These are phyloP conservation scores for Laburnicola sp. DNA, from an alignment of 2,329 filamentous ascomycete genomes.

Conservation along the genomic window DNA sequence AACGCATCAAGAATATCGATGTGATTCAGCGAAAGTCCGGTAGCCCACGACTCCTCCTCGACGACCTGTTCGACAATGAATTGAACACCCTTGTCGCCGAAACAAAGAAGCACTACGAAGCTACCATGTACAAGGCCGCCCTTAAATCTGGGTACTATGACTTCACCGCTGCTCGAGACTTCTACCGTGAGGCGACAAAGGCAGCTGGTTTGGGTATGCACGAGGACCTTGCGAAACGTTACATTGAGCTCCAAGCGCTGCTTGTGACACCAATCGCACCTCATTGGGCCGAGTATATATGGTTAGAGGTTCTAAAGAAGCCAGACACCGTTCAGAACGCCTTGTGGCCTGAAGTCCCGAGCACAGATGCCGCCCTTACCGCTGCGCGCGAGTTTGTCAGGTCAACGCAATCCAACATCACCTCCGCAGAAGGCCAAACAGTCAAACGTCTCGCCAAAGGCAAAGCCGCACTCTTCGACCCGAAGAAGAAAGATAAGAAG, in stretches of 20 bases:
- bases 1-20: conserved; percentile 55
- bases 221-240: conserved; percentile 74
- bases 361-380: conserved; percentile 67
- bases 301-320: conserved; percentile 85
- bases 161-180: conserved; percentile 83
- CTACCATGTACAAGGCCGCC: conserved; percentile 46
- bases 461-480: conserved; percentile 82
- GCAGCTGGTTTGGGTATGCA: conserved; percentile 85
- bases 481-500: conserved; percentile 85
- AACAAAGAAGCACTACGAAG: conserved; percentile 74
- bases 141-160: conserved; percentile 75
- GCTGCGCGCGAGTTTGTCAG: conserved; percentile 84
- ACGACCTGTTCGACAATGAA: conserved; percentile 90
- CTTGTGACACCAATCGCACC: conserved; percentile 83
- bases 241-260: conserved; percentile 83
- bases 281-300: conserved; percentile 94
- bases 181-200: conserved; percentile 81
- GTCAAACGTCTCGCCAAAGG: conserved; percentile 92
- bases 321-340: conserved; percentile 76
- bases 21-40: conserved; percentile 65
- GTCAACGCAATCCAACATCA: conserved; percentile 74
- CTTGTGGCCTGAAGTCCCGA: conserved; percentile 70
- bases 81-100: conserved; percentile 82
- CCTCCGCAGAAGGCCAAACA: conserved; percentile 78
- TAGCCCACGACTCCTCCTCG: conserved; percentile 77